These are phyloP conservation scores for Apiospora rasikravindrae DNA, from an alignment of 2,329 filamentous ascomycete species.

Conservation along the genomic window DNA sequence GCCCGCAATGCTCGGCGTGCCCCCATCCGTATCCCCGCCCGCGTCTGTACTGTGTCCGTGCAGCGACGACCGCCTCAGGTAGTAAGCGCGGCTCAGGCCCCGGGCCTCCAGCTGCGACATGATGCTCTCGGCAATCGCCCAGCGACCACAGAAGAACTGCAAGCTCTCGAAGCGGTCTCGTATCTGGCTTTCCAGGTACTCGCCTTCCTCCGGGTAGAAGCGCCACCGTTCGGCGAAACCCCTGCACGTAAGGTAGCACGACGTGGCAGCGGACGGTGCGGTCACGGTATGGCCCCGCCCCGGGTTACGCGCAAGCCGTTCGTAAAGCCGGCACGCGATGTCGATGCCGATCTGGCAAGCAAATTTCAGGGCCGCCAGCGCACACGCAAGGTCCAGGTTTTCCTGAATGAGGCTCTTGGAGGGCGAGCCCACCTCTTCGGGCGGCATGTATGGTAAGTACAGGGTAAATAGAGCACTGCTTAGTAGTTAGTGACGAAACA, in stretches of 20 bases:
- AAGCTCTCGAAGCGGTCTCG: constrained; percentile 16
- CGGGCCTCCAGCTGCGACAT: constrained; percentile 16
- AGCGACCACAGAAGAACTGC: constrained; percentile 3
- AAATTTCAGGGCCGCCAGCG: constrained; percentile 11
- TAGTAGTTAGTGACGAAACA: not conserved
- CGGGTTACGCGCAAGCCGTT: not conserved
- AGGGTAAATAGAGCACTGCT: constrained; percentile 12
- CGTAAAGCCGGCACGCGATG: constrained; percentile 19
- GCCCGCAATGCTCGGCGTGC: not conserved
- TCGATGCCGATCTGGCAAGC: constrained; percentile 18
- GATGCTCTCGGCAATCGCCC: constrained; percentile 19
- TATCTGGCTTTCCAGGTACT: not conserved
- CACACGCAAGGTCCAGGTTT: constrained; percentile 4
- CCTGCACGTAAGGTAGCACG: not conserved
- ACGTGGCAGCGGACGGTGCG: constrained; percentile 1
- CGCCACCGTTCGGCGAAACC: not conserved
- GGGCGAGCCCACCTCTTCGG: not conserved
- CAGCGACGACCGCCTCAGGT: not conserved
- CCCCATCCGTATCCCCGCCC: not conserved
- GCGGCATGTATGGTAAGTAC: constrained; percentile 11
- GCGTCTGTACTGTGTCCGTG: not conserved
- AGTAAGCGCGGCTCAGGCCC: constrained; percentile 11
- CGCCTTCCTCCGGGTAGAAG: constrained; percentile 18
- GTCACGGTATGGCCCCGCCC: not conserved
- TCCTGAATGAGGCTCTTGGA: not conserved